Percentiles rank a stretch among this genome's conserved stretches.
Evolutionary conservation across 1,284 basidiomycete species (phyloP).

Genomic region (Tilletia walkeri): DNA sequence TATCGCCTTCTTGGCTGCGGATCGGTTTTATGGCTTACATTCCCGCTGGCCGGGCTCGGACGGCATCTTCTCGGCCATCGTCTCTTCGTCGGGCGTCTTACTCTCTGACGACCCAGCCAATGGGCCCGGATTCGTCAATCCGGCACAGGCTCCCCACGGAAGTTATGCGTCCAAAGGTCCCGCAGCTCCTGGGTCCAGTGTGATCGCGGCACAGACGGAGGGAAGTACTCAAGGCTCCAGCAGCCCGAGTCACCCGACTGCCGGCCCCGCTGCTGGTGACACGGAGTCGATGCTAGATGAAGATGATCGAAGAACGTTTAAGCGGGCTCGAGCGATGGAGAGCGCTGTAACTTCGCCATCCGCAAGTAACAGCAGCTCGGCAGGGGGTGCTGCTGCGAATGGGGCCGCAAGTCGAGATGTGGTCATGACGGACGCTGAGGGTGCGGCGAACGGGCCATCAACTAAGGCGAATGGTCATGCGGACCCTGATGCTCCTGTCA

Average conservation of each 20-base stretch:
- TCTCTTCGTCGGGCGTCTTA: slow-evolving; percentile 9
- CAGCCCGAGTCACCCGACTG: slow-evolving; percentile 13
- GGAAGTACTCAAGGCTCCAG: not conserved
- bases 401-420: slow-evolving; percentile 3
- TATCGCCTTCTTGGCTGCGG: slow-evolving; percentile 58
- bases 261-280: slow-evolving; percentile 5
- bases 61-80: slow-evolving; percentile 18
- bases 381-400: not conserved
- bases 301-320: not conserved
- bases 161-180: not conserved
- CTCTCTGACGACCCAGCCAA: slow-evolving; percentile 15
- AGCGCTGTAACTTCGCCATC: not conserved
- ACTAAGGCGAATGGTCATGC: too few relatives aligned
- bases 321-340: slow-evolving; percentile 11
- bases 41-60: slow-evolving; percentile 58
- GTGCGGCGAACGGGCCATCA: not conserved
- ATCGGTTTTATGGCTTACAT: slow-evolving; percentile 56
- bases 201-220: not conserved
- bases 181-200: not conserved
- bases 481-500: not conserved
- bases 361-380: not conserved
- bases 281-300: slow-evolving; percentile 2
- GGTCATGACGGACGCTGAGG: slow-evolving; percentile 1
- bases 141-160: not conserved
- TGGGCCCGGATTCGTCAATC: slow-evolving; percentile 9